Conservation (phyloP, 768 basidiomycete genomes). For the Termitomyces sp. region DNA sequence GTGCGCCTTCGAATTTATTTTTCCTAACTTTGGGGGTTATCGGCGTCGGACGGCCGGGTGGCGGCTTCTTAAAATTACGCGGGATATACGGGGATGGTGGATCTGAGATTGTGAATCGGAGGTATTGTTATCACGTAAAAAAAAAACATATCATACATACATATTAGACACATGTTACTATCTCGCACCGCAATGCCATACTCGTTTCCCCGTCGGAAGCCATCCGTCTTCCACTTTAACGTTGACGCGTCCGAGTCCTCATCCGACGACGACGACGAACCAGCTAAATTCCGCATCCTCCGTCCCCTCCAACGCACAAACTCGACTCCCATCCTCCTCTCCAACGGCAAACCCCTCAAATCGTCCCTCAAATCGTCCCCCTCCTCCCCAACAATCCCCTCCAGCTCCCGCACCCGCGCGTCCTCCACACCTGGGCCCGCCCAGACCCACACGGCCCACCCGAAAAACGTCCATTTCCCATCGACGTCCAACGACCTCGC, state of each 20-base stretch:
- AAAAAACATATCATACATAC: background rate
- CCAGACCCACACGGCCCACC: constrained; percentile 16
- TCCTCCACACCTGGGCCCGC: constrained; percentile 54
- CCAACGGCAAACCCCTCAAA: constrained; percentile 85
- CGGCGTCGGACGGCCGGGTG: no score
- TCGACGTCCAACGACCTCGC: constrained; percentile 58
- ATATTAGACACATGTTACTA: no score
- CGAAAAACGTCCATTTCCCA: constrained; percentile 76
- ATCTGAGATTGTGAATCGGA: no score
- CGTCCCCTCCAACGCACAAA: constrained; percentile 33
- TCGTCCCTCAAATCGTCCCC: constrained; percentile 71
- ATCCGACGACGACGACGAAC: no score
- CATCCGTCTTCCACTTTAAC: constrained; percentile 36
- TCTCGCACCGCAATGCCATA: no score
- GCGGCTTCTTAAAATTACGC: no score
- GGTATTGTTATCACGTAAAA: no score
- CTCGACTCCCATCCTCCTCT: constrained; percentile 44
- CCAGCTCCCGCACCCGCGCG: constrained; percentile 36
- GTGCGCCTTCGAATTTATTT: no score
- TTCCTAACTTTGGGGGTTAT: no score
- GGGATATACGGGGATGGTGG: no score
- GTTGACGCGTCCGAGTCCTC: constrained; percentile 20
- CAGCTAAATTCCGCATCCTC: no score
- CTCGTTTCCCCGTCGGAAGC: no score
- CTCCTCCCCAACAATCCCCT: constrained; percentile 43